These are phyloP conservation scores for Fistulinella cinereoalba DNA, from an alignment of 1,284 basidiomycete genomes.

Conservation along the genomic window DNA sequence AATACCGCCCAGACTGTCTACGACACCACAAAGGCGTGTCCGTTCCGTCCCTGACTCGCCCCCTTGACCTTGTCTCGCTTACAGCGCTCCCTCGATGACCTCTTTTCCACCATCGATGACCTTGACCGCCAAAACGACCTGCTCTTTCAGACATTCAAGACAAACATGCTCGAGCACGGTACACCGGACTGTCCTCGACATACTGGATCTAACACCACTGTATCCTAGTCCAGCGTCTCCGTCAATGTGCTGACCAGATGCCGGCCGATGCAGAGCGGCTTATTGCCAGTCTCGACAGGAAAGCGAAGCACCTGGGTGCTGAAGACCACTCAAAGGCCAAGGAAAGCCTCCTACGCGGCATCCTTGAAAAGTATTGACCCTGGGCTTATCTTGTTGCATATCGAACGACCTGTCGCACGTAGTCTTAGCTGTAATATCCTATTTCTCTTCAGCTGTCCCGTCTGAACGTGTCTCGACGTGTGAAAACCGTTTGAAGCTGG, in stretches of 20 bases:
- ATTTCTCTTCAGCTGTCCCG: neutral
- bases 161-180: constrained; percentile 22
- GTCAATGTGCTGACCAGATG: constrained; percentile 14
- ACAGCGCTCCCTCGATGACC: constrained; percentile 20
- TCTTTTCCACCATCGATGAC: constrained; percentile 19
- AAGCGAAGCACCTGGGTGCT: constrained; percentile 31
- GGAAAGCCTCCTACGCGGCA: constrained; percentile 34
- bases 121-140: constrained; percentile 21
- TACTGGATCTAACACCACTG: constrained; percentile 8
- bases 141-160: constrained; percentile 25
- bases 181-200: constrained; percentile 2
- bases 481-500: constrained; percentile 21
- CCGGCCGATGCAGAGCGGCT: constrained; percentile 26
- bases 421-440: constrained; percentile 9
- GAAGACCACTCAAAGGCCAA: constrained; percentile 35
- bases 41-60: neutral
- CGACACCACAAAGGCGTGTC: constrained; percentile 28
- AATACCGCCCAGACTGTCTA: constrained; percentile 6
- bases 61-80: constrained; percentile 10
- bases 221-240: constrained; percentile 22
- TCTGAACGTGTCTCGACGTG: constrained; percentile 18
- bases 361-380: constrained; percentile 33
- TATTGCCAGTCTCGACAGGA: constrained; percentile 24
- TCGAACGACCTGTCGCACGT: constrained; percentile 4
- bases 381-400: neutral